Evolutionary conservation across 805 yeast species (phyloP), one percentile per base, ranked within the genome.

Genomic region (Candida khao-thaluensis): DNA sequence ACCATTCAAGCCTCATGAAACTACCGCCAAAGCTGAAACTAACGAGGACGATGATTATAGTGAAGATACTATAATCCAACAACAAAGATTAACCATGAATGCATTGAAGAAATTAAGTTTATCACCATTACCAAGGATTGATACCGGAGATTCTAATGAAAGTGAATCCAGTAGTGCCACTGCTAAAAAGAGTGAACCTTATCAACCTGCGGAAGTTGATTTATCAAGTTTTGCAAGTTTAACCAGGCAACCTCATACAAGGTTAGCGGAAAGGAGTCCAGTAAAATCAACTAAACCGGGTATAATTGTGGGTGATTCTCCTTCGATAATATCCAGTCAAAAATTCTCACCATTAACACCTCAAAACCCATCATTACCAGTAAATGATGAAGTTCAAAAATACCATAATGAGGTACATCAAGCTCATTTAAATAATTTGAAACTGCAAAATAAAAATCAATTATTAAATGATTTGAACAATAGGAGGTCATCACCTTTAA

Each of bases 181-280:
- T 4, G 12, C 28, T 5, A 37, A 30, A 35, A 40, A 35, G 41
- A 40, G 35, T 12, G 64, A 57, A 37, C 73, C 72, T 2, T 69
- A 69, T 48, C 65, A 65, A 42, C 74, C 74, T 1, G 74, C 74
- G 2, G 70, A 68, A 43, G 74, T 69, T 6, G 74, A 69, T 41
- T 61, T 69, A 37, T 61, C 69, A 20, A 53, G 68, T 20, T 69
- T 69, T 53, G 66, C 72, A 5, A 66, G 72, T 45, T 56, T 69
- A 35, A 69, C 74, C 8, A 52, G 74, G 32, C 74, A 69, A 47
- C 69, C 69, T n/a, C 30, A 35, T 18, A 5, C 20, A 3, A 23
- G 29, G 7, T n/a, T 24, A 4, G 16, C 17, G 14, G 33, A 36
- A 21, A 27, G 20, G 16, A 18, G 23, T 18, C 32, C 38, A 9